Conservation (phyloP, 495 filamentous ascomycete species). For the Polyplosphaeria fusca region DNA sequence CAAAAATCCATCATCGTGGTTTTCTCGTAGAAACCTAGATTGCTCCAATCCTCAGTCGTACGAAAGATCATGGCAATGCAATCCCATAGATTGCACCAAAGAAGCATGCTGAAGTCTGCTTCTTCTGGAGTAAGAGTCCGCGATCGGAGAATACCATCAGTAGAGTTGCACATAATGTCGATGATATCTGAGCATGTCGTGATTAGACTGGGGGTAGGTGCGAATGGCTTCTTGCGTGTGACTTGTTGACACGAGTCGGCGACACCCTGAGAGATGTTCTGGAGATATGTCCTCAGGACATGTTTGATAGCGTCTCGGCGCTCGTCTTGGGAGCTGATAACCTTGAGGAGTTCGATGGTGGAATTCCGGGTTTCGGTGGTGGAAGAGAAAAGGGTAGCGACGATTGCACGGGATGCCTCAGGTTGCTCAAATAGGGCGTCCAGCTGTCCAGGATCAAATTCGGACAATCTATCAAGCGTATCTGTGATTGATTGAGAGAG, state of each 20-base stretch:
- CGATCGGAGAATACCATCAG: conserved; percentile 73
- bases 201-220: conserved; percentile 65
- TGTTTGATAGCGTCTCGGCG: conserved; percentile 72
- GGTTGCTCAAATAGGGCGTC: conserved; percentile 60
- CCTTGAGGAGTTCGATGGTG: conserved; percentile 75
- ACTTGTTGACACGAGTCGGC: conserved; percentile 60
- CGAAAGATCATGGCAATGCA: conserved; percentile 75
- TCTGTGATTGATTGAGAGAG: conserved; percentile 66
- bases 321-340: conserved; percentile 64
- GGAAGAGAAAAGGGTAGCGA: conserved; percentile 66
- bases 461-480: conserved; percentile 70
- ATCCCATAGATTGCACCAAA: conserved; percentile 83
- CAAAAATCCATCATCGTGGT: conserved; percentile 83
- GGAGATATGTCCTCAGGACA: conserved; percentile 62
- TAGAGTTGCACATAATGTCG: conserved; percentile 75
- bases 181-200: conserved; percentile 73
- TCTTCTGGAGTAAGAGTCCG: conserved; percentile 58
- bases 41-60: conserved; percentile 75
- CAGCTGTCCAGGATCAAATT: conserved; percentile 65
- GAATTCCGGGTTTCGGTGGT: conserved; percentile 69
- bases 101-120: conserved; percentile 59
- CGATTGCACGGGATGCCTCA: conserved; percentile 61
- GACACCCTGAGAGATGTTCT: conserved; percentile 57
- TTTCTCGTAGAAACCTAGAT: conserved; percentile 61
- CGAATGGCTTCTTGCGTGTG: conserved; percentile 57